Evolutionary conservation across 306 rosid genomes (phyloP), one percentile per base, ranked within the genome.

Genomic region (Delonix regia): DNA sequence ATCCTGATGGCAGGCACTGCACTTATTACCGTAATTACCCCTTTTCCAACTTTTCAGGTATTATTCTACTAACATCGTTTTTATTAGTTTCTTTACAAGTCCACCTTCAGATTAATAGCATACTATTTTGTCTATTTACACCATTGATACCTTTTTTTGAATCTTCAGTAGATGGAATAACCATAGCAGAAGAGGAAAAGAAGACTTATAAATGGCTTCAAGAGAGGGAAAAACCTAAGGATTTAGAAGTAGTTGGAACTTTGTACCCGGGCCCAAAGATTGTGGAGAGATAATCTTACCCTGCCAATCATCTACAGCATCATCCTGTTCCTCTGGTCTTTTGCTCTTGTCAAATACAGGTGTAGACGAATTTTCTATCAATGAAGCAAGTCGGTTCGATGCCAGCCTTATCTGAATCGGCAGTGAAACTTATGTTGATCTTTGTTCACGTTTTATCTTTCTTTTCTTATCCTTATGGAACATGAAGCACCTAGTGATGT

Each of bases 1-100:
- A 93, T 81, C 74, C 83, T 1, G 91, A 89, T 8, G 99, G 93
- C 25, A 89, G 99, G 47, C 96, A 89, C 74, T 95, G 99, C 93
- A 83, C 90, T 9, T 95, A 95, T 80, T 95, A 88, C 84, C 87
- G 62, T 0, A 85, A 86, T 28, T 80, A 64, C 42, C 97, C 96
- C 0, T 83, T 88, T 65, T 53, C 96, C 74, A 56, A 84, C 36
- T 84, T 95, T 56, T 41, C 88, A 84, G 99, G 98, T 93, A 88
- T 71, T 70, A 28, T 8, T 52, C 53, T 59, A 34, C 66, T 63
- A 53, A n/a, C 25, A n/a, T 24, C 61, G 2, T 63, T 21, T 21
- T 33, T 39, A 5, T 25, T 38, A 11, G 33, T 60, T 59, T 12
- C 64, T 25, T 15, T 8, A 8, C 61, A 53, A 53, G 6, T 25